Evolutionary conservation across 2,329 filamentous ascomycete genomes (phyloP), one percentile per base, ranked within the genome.

Genomic region (Fusarium poae): DNA sequence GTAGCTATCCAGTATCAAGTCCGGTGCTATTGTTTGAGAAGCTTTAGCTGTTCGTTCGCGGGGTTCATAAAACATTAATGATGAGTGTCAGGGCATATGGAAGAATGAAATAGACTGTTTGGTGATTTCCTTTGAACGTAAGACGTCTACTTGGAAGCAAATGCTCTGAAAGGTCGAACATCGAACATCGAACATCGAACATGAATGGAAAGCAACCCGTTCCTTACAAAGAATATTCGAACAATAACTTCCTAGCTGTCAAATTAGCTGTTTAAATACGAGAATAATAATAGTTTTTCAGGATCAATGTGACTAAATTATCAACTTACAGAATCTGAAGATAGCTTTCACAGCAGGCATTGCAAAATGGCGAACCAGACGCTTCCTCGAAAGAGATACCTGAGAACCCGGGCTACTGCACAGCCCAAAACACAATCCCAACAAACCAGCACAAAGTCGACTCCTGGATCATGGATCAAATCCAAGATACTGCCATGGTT

Each of bases 401-500:
- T 57, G n/a, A 53, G 62, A 45, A 70, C 45, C 20, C 42, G 54
- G 40, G 45, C 46, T 20, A 64, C 21, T 27, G 45, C 63, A 13
- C 16, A 53, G n/a, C 25, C 20, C 23, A 42, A 16, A 18, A 18
- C 23, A 45, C 23, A 39, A 34, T 20, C 46, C 37, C 46, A 48
- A 18, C 32, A 30, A 55, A 35, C 32, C 37, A 29, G 34, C 39
- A 37, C 49, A 48, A 53, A 51, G 18, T 23, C 35, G 16, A 37
- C 45, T 29, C 43, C 46, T 20, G 42, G 53, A 27, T 63, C 60
- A 34, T 51, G 45, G 65, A 23, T 57, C 16, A 71, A 23, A 23
- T 51, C 55, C 15, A 71, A 62, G 39, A 42, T 54, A 23, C 18
- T 62, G 4, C 60, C 56, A 5, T 43, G 46, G 18, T 54, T 67